Base-by-base conservation (phyloP, 345 rosid genomes). In the Noccaea caerulescens region DNA sequence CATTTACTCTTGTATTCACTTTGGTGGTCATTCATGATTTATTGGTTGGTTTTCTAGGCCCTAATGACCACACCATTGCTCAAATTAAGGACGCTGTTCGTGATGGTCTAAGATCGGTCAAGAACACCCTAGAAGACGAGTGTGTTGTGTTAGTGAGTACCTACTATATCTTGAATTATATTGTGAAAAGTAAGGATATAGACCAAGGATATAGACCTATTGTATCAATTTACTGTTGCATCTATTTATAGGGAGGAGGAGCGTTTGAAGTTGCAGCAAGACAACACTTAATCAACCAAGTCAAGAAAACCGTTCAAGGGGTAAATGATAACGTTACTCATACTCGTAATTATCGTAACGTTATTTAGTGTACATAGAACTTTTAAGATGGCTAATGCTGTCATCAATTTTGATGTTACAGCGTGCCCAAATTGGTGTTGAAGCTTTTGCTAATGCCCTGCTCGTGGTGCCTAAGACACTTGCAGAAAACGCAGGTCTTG, bases 241-340 rank as follows among this genome's bases (percentile, higher is more conserved):
- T 58, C 36, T 41, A 51, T 73, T 53, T 69, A 33, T 82, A 95
- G 99, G 99, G 99, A 61, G 99, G 97, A 3, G 99, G 97, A 79
- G 97, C 99, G 59, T 95, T 95, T 85, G 99, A 95, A 84, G 84
- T 92, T 72, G 97, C 99, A 41, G 97, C 98, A 66, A 89, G 97
- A 72, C 97, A 92, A 51, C 73, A 87, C 83, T 80, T 95, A 52
- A 75, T 88, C 56, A 86, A 79, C 72, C 97, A 95, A 83, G 91
- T 95, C 58, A 91, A 90, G 85, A 95, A 88, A 83, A 89, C 87
- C 30, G 97, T 95, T 72, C 79, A 90, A 82, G 99, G 99, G 99
- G 99, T 95, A 94, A 13, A 1, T 32, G 4, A 55, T 45, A 58
- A 34, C 58, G 44, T 72, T 27, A 33, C 8, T 30, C 27, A 3